Evolutionary conservation across 345 rosid genomes (phyloP).

Genomic region (Punica granatum): DNA sequence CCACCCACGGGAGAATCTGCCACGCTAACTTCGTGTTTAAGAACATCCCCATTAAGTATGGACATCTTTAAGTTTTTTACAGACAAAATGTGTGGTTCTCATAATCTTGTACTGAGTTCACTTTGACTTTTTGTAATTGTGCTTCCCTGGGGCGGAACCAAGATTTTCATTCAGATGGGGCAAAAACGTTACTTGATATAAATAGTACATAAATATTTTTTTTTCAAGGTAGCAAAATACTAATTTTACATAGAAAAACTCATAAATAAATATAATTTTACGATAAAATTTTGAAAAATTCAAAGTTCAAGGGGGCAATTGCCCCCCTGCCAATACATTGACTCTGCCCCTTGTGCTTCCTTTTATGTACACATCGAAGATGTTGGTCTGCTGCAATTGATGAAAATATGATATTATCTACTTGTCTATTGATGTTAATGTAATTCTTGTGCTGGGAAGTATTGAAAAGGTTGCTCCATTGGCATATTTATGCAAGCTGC

Average conservation of each 20-base stretch:
- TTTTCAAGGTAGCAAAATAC: no score
- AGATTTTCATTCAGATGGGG: no score
- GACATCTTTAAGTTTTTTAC: slow-evolving; percentile 1
- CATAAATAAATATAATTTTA: no score
- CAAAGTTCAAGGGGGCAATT: no score
- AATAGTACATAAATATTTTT: no score
- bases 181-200: no score
- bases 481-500: background rate
- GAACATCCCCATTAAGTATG: slow-evolving; percentile 96
- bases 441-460: slow-evolving; percentile 17
- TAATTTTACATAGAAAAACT: no score
- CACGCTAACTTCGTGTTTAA: slow-evolving; percentile 94
- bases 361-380: slow-evolving; percentile 85
- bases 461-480: background rate
- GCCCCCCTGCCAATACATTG: no score
- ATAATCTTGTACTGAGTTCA: background rate
- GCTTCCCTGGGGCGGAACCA: no score
- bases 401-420: slow-evolving; percentile 85
- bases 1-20: no score
- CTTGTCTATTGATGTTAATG: slow-evolving; percentile 91
- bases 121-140: slow-evolving; percentile 8
- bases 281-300: no score
- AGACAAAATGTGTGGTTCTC: background rate
- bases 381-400: slow-evolving; percentile 91
- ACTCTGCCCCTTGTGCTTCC: no score